phyloP scores from a whole-genome alignment of 495 filamentous ascomycete genomes.

The Aspergillus mulundensis region DNA sequence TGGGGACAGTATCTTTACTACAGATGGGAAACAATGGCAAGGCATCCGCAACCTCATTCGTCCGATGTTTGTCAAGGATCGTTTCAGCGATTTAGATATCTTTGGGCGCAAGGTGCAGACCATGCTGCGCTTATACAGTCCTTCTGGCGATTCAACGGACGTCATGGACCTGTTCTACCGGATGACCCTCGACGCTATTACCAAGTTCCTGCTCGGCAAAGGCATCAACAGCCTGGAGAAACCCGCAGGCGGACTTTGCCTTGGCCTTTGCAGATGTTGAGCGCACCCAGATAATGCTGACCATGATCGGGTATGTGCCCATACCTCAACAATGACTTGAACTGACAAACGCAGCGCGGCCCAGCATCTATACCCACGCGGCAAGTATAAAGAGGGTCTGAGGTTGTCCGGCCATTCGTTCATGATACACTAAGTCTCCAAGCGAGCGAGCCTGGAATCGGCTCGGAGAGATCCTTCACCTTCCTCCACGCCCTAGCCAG shows the following conservation, averaged over 20 bases:
- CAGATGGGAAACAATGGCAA: conserved; percentile 52
- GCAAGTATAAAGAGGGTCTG: neutral
- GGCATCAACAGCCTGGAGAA: conserved; percentile 49
- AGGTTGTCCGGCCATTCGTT: conserved; percentile 8
- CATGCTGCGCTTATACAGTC: conserved; percentile 37
- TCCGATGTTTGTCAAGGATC: conserved; percentile 56
- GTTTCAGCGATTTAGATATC: conserved; percentile 44
- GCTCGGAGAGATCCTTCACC: conserved; percentile 1
- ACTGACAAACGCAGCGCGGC: neutral
- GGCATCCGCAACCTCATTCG: conserved; percentile 50
- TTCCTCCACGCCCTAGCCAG: conserved; percentile 9
- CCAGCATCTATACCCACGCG: conserved; percentile 4
- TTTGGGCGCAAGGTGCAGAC: conserved; percentile 47
- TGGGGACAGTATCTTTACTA: conserved; percentile 56
- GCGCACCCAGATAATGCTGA: conserved; percentile 30
- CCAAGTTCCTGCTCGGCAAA: conserved; percentile 54
- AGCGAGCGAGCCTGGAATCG: neutral
- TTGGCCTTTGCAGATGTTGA: conserved; percentile 53
- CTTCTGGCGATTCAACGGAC: conserved; percentile 40
- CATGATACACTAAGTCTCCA: neutral
- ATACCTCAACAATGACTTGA: neutral
- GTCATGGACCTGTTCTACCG: conserved; percentile 51
- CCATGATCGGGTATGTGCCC: conserved; percentile 15
- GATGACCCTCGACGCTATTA: conserved; percentile 55
- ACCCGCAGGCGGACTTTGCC: conserved; percentile 48